Percentiles rank a stretch among this genome's conserved stretches.
Conservation (phyloP, 331 rosid genomes). For the Malus hybrid region DNA sequence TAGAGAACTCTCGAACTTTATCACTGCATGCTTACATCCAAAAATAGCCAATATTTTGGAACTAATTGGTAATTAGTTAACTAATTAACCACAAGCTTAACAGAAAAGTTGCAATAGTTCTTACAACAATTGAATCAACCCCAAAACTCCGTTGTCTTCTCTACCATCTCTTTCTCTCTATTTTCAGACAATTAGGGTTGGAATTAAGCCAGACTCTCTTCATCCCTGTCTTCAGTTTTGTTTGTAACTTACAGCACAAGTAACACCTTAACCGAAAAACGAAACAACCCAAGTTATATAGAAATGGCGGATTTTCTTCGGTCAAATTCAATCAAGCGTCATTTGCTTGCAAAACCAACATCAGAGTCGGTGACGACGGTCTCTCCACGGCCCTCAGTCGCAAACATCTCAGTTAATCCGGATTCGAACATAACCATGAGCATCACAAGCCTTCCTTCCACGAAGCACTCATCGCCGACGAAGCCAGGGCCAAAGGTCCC, state of each 20-base stretch:
- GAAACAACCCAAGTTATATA: not conserved
- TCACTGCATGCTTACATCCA: not conserved
- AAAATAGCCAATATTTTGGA: not conserved
- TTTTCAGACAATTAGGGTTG: slow-evolving; percentile 6
- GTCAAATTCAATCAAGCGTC: not conserved
- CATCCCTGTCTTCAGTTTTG: not conserved
- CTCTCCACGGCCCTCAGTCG: slow-evolving; percentile 3
- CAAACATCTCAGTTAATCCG: not conserved
- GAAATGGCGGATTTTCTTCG: not conserved
- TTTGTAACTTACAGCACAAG: too few species aligned
- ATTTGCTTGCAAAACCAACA: not conserved
- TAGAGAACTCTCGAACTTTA: not conserved
- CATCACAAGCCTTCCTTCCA: not conserved
- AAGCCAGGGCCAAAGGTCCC: slow-evolving; percentile 33
- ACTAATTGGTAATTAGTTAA: not conserved
- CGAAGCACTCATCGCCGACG: not conserved
- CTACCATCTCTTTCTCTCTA: slow-evolving; percentile 1
- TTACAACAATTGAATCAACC: not conserved
- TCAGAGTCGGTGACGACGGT: not conserved
- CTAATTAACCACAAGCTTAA: not conserved
- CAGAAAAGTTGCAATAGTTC: not conserved
- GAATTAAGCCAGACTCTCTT: not conserved
- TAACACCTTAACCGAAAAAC: too few species aligned
- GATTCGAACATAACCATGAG: not conserved
- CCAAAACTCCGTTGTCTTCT: not conserved